A percentile compares a stretch with the other conserved stretches of the same genome.
These are phyloP conservation scores for Scheffersomyces ergatensis DNA, from an alignment of 805 yeast species.

Conservation along the genomic window DNA sequence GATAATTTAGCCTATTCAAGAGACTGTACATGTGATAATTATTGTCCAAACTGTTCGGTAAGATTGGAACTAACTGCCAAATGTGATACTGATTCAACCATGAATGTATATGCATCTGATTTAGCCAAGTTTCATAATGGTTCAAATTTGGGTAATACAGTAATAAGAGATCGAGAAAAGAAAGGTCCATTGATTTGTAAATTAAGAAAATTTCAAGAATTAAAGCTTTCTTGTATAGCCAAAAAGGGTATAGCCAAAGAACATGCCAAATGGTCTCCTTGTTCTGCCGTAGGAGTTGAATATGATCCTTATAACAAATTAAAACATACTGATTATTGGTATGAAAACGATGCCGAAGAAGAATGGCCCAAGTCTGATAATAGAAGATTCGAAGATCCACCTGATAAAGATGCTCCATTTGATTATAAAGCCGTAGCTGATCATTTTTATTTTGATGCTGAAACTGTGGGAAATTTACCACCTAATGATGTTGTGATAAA, in stretches of 20 bases:
- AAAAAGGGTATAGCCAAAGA: conserved; percentile 97
- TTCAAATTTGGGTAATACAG: conserved; percentile 71
- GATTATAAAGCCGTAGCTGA: conserved; percentile 82
- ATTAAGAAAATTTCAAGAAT: conserved; percentile 87
- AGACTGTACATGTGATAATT: conserved; percentile 97
- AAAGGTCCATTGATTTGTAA: conserved; percentile 92
- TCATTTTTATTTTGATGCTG: conserved; percentile 84
- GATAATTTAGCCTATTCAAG: conserved; percentile 83
- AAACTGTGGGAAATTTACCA: conserved; percentile 84
- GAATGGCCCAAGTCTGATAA: conserved; percentile 95
- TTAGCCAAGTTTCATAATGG: conserved; percentile 46
- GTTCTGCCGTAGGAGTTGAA: conserved; percentile 93
- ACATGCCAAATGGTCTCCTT: conserved; percentile 98
- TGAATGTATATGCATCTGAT: conserved; percentile 88
- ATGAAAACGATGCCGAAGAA: conserved; percentile 77
- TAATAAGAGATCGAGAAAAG: conserved; percentile 69
- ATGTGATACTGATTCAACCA: conserved; percentile 83
- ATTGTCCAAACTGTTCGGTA: conserved; percentile 94
- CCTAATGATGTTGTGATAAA: conserved; percentile 87
- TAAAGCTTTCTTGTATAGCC: conserved; percentile 87
- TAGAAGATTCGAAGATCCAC: conserved; percentile 95
- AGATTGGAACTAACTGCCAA: conserved; percentile 81
- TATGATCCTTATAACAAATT: conserved; percentile 99
- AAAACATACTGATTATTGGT: conserved; percentile 95
- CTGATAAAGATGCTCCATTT: conserved; percentile 80